Evolutionary conservation across 2,329 filamentous ascomycete species (phyloP), one percentile per base, ranked within the genome.

Genomic region (Cladophialophora bantiana): DNA sequence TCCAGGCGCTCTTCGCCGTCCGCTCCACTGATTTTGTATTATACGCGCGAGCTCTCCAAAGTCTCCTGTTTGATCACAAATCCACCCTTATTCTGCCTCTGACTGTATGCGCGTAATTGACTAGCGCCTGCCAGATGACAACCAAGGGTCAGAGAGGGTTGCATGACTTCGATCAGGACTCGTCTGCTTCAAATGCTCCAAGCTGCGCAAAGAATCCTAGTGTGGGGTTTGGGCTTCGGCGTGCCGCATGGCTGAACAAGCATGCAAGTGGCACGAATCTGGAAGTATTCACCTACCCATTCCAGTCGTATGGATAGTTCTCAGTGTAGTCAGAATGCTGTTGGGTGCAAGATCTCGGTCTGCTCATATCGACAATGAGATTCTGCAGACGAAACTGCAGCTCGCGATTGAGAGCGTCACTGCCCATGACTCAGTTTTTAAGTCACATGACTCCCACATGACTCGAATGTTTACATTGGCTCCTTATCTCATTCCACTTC

Each of bases 381-480:
- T 7, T 3, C 38, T 42, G 13, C n/a, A 42, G 38, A n/a, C 6
- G 15, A n/a, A n/a, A n/a, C 15, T n/a, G 40, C 15, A 42, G 13
- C 26, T 26, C 26, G 26, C 26, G 3, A 26, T 26, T 26, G 26
- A 26, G 26, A 26, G 26, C 2, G 26, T 26, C 26, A 26, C 26
- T 26, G 26, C 26, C 26, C 18, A 50, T 45, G 42, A 60, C 58
- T 60, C 34, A 48, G 4, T 13, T 15, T 32, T 7, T 15, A 3
- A 15, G 34, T 67, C 65, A 64, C 50, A 40, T 67, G 65, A 59
- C 13, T 9, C 2, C 18, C n/a, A 3, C n/a, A 52, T 65, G 59
- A 68, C 54, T 67, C 66, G 61, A 50, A 48, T 61, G 56, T 64
- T 60, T 52, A 63, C 62, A n/a, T 42, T 59, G 57, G 50, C 56